A percentile compares a stretch with the other conserved stretches of the same genome.
These are phyloP conservation scores for Epichloe aotearoae DNA, from an alignment of 2,329 filamentous ascomycete genomes.

Conservation along the genomic window DNA sequence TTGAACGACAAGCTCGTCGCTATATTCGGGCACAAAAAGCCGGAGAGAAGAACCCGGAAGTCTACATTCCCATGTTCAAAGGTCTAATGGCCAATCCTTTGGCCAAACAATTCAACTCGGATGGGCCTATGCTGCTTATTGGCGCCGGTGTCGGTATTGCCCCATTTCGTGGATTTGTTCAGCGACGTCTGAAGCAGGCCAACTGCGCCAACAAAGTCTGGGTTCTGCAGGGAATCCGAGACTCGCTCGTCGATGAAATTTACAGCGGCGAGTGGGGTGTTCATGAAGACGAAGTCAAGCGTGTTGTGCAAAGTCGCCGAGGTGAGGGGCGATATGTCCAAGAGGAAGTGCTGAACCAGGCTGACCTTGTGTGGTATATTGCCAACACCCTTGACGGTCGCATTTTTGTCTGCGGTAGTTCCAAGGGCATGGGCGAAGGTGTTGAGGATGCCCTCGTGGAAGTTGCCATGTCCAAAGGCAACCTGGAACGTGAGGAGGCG, in stretches of 20 bases:
- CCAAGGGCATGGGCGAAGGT: constrained; percentile 93
- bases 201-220: constrained; percentile 97
- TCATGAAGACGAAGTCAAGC: constrained; percentile 76
- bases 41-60: constrained; percentile 42
- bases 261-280: constrained; percentile 96
- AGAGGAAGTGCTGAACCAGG: constrained; percentile 82
- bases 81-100: constrained; percentile 95
- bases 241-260: constrained; percentile 86
- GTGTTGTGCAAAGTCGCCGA: constrained; percentile 61
- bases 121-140: constrained; percentile 95
- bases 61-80: constrained; percentile 93
- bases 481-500: constrained; percentile 69
- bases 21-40: constrained; percentile 55
- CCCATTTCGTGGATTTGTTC: constrained; percentile 93
- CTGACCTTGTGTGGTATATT: constrained; percentile 96
- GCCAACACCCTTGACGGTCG: constrained; percentile 93
- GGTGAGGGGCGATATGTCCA: constrained; percentile 87
- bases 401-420: constrained; percentile 91
- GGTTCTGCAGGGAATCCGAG: constrained; percentile 89
- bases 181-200: constrained; percentile 82
- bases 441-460: constrained; percentile 80
- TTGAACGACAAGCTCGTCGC: constrained; percentile 68
- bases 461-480: constrained; percentile 86
- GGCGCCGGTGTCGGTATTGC: constrained; percentile 94
- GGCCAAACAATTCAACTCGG: constrained; percentile 78